Evolutionary conservation across 1,284 basidiomycete genomes (phyloP).

Genomic region (Ustilago lituana): DNA sequence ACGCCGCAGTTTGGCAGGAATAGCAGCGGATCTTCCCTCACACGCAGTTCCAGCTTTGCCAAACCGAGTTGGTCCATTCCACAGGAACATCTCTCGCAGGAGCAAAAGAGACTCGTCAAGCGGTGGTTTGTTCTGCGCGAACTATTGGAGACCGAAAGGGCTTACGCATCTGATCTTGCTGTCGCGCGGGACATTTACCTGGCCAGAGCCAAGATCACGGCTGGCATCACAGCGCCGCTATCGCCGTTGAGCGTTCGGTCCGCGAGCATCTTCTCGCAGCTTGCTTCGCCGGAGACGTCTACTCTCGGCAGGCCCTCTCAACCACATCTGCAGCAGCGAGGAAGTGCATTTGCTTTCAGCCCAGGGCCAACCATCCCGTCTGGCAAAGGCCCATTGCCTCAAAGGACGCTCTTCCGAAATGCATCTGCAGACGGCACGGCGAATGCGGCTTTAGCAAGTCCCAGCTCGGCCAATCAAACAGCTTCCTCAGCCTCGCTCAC

Average conservation of each 20-base stretch:
- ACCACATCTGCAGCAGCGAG: constrained; percentile 30
- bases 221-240: constrained; percentile 50
- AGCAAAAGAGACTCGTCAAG: constrained; percentile 72
- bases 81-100: constrained; percentile 33
- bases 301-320: constrained; percentile 20
- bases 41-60: constrained; percentile 24
- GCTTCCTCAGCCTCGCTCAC: constrained; percentile 32
- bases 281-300: constrained; percentile 31
- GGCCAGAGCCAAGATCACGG: constrained; percentile 63
- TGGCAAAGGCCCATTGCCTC: constrained; percentile 5
- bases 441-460: constrained; percentile 9
- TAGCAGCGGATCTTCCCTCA: constrained; percentile 8
- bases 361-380: constrained; percentile 1
- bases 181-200: constrained; percentile 82
- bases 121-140: constrained; percentile 85
- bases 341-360: constrained; percentile 5
- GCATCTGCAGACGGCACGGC: constrained; percentile 37
- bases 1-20: constrained; percentile 18
- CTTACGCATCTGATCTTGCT: constrained; percentile 86
- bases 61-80: constrained; percentile 30
- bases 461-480: constrained; percentile 13
- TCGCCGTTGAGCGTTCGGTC: constrained; percentile 34
- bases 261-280: constrained; percentile 37
- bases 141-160: constrained; percentile 75
- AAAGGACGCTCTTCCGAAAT: constrained; percentile 34